Evolutionary conservation across 306 rosid species (phyloP).

Genomic region (Senna tora): DNA sequence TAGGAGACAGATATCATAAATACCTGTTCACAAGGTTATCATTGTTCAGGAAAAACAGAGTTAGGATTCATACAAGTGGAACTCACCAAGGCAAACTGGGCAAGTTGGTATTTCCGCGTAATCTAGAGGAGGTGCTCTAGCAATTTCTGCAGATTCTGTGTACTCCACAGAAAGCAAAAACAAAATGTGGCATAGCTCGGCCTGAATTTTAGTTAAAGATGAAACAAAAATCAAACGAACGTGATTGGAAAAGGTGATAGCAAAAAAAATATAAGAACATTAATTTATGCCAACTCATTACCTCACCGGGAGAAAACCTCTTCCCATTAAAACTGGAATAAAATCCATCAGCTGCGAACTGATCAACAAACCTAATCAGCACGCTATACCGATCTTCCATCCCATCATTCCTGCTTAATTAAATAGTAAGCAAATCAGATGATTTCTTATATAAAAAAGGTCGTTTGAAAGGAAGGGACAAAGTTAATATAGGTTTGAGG

Average conservation of each 20-base stretch:
- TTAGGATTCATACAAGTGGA: slow-evolving; percentile 14
- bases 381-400: slow-evolving; percentile 89
- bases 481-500: no score
- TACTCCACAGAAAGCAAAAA: slow-evolving; percentile 78
- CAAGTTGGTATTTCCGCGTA: slow-evolving; percentile 90
- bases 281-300: slow-evolving; percentile 34
- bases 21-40: slow-evolving; percentile 14
- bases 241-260: background rate
- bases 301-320: slow-evolving; percentile 82
- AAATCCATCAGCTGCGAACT: slow-evolving; percentile 56
- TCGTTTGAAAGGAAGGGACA: no score
- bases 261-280: background rate
- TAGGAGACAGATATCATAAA: slow-evolving; percentile 24
- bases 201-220: slow-evolving; percentile 50
- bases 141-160: slow-evolving; percentile 74
- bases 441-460: background rate
- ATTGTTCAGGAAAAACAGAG: slow-evolving; percentile 13
- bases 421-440: background rate
- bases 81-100: slow-evolving; percentile 92
- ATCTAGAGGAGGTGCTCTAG: slow-evolving; percentile 74
- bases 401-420: slow-evolving; percentile 70
- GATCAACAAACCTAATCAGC: slow-evolving; percentile 59
- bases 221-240: slow-evolving; percentile 1
- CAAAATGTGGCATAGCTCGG: slow-evolving; percentile 84
- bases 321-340: slow-evolving; percentile 66